phyloP scores from a whole-genome alignment of 352 stramenopile species.

The Pythium apleroticum region DNA sequence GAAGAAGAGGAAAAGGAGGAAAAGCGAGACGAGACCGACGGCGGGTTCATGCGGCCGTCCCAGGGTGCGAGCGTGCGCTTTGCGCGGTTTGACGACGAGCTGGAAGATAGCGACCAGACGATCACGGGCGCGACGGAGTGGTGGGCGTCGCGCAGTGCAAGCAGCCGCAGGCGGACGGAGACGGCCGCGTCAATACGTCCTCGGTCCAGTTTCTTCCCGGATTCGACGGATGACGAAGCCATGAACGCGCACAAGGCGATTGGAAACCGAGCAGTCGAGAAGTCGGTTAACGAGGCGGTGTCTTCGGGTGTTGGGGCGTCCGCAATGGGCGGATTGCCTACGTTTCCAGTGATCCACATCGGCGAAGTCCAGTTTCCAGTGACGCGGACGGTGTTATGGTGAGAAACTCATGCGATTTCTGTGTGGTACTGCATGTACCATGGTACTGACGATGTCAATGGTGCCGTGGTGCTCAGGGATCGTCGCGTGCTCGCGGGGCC shows the following conservation, averaged over 20 bases:
- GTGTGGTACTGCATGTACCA: neutral
- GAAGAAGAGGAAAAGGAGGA: slow-evolving; percentile 2
- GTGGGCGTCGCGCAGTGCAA: slow-evolving; percentile 12
- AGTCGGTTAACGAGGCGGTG: neutral
- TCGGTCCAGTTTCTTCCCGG: slow-evolving; percentile 66
- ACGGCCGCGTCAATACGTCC: neutral
- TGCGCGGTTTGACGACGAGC: slow-evolving; percentile 51
- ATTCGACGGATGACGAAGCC: slow-evolving; percentile 73
- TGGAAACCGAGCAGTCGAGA: neutral
- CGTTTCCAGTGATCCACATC: slow-evolving; percentile 30
- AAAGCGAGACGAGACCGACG: neutral
- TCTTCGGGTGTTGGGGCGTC: slow-evolving; percentile 4
- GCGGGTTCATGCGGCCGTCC: neutral
- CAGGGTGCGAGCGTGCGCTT: slow-evolving; percentile 28
- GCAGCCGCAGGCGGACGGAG: neutral
- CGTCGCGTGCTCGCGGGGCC: slow-evolving; percentile 48
- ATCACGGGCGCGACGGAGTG: slow-evolving; percentile 29
- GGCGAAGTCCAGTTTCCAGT: slow-evolving; percentile 65
- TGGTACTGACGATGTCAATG: neutral
- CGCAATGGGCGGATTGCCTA: neutral
- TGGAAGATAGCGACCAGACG: slow-evolving; percentile 72
- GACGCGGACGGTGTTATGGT: slow-evolving; percentile 71
- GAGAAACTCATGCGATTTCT: slow-evolving; percentile 3
- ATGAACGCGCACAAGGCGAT: neutral
- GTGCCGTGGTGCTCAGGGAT: slow-evolving; percentile 39